These are phyloP conservation scores for Globisporangium megalacanthum DNA, from an alignment of 352 stramenopile genomes.

Conservation along the genomic window DNA sequence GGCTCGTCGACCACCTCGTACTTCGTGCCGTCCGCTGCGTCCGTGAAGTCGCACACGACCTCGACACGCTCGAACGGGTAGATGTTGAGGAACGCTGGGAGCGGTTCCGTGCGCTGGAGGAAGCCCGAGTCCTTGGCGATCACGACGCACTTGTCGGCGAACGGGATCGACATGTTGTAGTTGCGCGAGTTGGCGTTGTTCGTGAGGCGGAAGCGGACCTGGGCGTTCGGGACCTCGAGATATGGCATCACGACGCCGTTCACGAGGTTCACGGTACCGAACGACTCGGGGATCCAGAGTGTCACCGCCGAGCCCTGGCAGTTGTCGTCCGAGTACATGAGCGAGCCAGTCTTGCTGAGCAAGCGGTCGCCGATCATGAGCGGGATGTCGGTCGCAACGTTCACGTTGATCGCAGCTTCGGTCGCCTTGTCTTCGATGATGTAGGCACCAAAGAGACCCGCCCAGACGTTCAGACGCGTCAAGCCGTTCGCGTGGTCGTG, in stretches of 20 bases:
- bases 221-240: slow-evolving; percentile 44
- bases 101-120: slow-evolving; percentile 28
- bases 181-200: slow-evolving; percentile 63
- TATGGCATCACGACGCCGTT: slow-evolving; percentile 74
- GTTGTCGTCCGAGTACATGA: slow-evolving; percentile 70
- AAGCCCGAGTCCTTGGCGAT: slow-evolving; percentile 68
- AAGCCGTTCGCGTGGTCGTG: slow-evolving; percentile 69
- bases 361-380: slow-evolving; percentile 48
- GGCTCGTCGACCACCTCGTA: slow-evolving; percentile 43
- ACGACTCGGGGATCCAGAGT: slow-evolving; percentile 59
- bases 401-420: slow-evolving; percentile 45
- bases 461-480: slow-evolving; percentile 60
- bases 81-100: slow-evolving; percentile 25
- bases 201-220: slow-evolving; percentile 53
- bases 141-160: slow-evolving; percentile 48
- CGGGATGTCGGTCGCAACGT: slow-evolving; percentile 53
- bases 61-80: slow-evolving; percentile 59
- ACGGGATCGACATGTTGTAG: slow-evolving; percentile 74
- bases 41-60: slow-evolving; percentile 53
- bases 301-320: slow-evolving; percentile 32
- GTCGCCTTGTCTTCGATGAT: slow-evolving; percentile 44
- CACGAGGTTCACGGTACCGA: slow-evolving; percentile 51
- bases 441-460: slow-evolving; percentile 54
- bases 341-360: slow-evolving; percentile 38
- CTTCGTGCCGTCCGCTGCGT: slow-evolving; percentile 28